These are phyloP conservation scores for Saccharum hybrid DNA, from an alignment of 202 grass and related monocot species.

Conservation along the genomic window DNA sequence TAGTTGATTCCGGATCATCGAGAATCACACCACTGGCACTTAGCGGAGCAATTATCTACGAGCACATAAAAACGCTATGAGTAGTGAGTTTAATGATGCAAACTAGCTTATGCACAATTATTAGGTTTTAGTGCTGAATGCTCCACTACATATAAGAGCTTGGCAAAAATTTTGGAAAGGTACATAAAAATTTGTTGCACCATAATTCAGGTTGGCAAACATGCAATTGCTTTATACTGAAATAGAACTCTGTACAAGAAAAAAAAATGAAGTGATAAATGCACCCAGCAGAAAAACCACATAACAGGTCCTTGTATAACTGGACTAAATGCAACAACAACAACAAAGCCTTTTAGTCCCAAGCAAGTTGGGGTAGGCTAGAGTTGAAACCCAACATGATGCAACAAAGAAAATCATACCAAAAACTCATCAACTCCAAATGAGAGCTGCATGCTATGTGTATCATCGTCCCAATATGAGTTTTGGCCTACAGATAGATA, in stretches of 20 bases:
- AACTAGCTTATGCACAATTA: conserved; percentile 3
- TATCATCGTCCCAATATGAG: conserved; percentile 84
- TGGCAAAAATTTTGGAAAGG: neutral
- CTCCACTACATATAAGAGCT: neutral
- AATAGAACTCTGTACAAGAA: neutral
- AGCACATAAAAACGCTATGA: conserved; percentile 42
- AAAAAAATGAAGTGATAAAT: conserved; percentile 28
- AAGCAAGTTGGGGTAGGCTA: too few species aligned
- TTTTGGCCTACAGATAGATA: conserved; percentile 65
- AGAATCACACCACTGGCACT: conserved; percentile 97
- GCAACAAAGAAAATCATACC: conserved; percentile 50
- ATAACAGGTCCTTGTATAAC: neutral
- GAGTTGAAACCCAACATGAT: neutral
- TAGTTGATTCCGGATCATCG: conserved; percentile 95
- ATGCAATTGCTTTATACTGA: conserved; percentile 30
- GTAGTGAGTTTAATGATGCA: conserved; percentile 27
- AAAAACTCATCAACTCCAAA: conserved; percentile 92
- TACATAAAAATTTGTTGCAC: neutral
- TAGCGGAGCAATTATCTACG: conserved; percentile 78
- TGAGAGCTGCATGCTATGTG: conserved; percentile 80
- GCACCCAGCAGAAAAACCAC: conserved; percentile 19
- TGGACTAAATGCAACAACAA: conserved; percentile 17
- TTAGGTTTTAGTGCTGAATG: neutral
- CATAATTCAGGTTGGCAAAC: conserved; percentile 17
- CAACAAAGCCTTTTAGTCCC: neutral